phyloP scores from a whole-genome alignment of 306 rosid species.

The Pyrus betulifolia region DNA sequence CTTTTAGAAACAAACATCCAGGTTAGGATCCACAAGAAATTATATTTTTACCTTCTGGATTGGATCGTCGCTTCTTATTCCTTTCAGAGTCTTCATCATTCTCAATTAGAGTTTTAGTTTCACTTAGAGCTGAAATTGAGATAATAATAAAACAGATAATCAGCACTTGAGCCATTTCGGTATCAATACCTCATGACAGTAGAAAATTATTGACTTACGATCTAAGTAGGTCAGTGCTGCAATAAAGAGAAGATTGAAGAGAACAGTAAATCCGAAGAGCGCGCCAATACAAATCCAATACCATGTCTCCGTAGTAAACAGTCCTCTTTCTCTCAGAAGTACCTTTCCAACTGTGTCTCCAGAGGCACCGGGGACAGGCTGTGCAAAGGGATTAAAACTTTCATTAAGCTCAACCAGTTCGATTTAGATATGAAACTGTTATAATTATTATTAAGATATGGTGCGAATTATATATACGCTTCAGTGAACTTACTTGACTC shows the following conservation, averaged over 20 bases:
- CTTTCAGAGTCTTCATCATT: not conserved
- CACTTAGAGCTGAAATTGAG: constrained; percentile 8
- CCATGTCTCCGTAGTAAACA: constrained; percentile 23
- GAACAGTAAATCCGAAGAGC: constrained; percentile 35
- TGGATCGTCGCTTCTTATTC: constrained; percentile 1
- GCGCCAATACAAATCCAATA: constrained; percentile 46
- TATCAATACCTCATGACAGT: not conserved
- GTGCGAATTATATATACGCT: not conserved
- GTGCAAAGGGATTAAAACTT: not conserved
- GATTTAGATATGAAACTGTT: not conserved
- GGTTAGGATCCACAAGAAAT: not conserved
- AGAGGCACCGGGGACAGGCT: not conserved
- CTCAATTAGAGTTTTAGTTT: constrained; percentile 10
- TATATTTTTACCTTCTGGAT: not conserved
- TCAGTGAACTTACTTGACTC: constrained; percentile 30
- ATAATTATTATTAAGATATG: not conserved
- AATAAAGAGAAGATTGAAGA: constrained; percentile 45
- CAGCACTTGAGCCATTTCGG: not conserved
- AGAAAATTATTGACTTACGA: constrained; percentile 30
- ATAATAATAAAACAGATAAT: not conserved
- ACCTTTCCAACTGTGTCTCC: constrained; percentile 14
- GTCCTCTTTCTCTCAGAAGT: constrained; percentile 17
- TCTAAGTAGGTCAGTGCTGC: constrained; percentile 49
- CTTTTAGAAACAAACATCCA: not conserved
- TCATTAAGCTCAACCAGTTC: not conserved